Percentiles rank a stretch among this genome's conserved stretches.
Conservation (phyloP, 257 asterid species). For the Lycium ferocissimum region DNA sequence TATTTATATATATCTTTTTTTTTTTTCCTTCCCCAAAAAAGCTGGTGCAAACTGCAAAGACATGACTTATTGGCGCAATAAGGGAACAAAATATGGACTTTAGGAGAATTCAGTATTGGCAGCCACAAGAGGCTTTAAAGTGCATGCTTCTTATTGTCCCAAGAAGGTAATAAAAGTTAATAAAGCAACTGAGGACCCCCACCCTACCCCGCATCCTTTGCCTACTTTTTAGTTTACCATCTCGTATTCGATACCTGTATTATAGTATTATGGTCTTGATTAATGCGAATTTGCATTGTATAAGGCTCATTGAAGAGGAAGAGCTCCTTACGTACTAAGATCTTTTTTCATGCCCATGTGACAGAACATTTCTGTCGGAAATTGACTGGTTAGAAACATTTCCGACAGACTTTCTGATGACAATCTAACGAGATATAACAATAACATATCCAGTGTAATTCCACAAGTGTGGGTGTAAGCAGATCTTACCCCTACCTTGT, state of each 20-base stretch:
- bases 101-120: not conserved
- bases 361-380: no score
- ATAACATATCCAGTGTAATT: no score
- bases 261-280: not conserved
- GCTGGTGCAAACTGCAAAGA: not conserved
- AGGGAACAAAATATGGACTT: conserved; percentile 1
- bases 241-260: not conserved
- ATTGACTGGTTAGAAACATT: not conserved
- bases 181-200: conserved; percentile 28
- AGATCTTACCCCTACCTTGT: no score
- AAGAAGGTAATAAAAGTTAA: conserved; percentile 28
- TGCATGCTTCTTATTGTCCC: conserved; percentile 25
- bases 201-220: not conserved
- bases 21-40: not conserved
- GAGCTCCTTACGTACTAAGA: not conserved
- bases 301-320: not conserved
- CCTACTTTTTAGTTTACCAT: not conserved
- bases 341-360: not conserved
- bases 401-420: not conserved
- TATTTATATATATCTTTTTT: not conserved
- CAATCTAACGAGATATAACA: no score
- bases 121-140: conserved; percentile 6
- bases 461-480: no score
- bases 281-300: not conserved
- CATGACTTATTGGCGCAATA: not conserved